phyloP scores from a whole-genome alignment of 257 asterid genomes.

The Handroanthus guayacan region DNA sequence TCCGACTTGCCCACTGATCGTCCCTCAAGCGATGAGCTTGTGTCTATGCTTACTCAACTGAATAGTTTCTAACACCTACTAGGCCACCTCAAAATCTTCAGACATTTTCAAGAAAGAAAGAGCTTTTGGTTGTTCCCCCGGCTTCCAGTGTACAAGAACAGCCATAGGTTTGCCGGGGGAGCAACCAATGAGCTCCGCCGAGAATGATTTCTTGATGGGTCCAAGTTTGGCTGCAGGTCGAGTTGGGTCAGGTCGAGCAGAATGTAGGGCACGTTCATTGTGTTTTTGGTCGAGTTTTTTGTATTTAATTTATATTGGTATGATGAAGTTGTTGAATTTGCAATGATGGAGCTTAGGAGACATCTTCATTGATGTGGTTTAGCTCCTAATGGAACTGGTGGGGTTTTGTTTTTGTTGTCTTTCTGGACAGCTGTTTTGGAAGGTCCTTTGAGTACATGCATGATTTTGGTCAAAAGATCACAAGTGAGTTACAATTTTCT shows the following conservation, averaged over 20 bases:
- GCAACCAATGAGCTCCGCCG: conserved; percentile 53
- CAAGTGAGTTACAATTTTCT: not conserved
- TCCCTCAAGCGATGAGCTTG: conserved; percentile 94
- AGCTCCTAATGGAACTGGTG: conserved; percentile 24
- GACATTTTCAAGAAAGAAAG: conserved; percentile 20
- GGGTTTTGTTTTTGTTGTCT: conserved; percentile 28
- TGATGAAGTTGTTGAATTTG: too few relatives aligned
- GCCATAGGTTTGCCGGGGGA: conserved; percentile 49
- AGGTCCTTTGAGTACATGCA: not conserved
- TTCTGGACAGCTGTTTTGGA: conserved; percentile 13
- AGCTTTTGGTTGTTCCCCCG: conserved; percentile 66
- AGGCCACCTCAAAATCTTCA: not conserved
- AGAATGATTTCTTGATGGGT: too few relatives aligned
- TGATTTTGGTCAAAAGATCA: not conserved
- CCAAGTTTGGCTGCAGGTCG: too few relatives aligned
- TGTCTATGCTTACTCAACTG: conserved; percentile 91
- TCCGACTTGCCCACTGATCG: conserved; percentile 91
- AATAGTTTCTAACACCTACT: conserved; percentile 66
- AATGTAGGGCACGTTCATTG: not conserved
- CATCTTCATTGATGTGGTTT: conserved; percentile 13
- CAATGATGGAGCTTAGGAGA: not conserved
- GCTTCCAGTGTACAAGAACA: conserved; percentile 37
- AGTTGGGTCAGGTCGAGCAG: not conserved
- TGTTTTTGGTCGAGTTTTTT: too few relatives aligned
- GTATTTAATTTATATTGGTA: too few relatives aligned